Percentiles rank a stretch among this genome's conserved stretches.
phyloP scores from a whole-genome alignment of 1,284 basidiomycete species.

The Cutaneotrichosporon sp. region DNA sequence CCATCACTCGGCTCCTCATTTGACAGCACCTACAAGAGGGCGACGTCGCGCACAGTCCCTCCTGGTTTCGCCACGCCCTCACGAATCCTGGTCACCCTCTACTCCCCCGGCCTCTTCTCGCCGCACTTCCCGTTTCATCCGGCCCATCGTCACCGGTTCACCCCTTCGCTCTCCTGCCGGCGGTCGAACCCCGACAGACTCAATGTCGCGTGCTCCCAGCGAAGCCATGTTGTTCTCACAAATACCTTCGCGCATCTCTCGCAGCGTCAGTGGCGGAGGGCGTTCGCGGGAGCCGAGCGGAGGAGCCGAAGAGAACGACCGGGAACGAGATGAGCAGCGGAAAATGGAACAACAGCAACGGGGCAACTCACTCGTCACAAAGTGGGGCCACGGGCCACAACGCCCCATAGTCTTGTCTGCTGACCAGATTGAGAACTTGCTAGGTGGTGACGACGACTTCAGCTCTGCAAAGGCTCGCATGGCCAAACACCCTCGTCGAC shows the following conservation, averaged over 20 bases:
- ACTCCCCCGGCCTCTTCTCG: slow-evolving; percentile 10
- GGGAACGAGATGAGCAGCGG: slow-evolving; percentile 1
- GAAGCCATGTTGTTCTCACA: background rate
- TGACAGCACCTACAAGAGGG: slow-evolving; percentile 10
- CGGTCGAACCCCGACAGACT: background rate
- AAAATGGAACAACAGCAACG: slow-evolving; percentile 1
- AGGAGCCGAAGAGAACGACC: slow-evolving; percentile 4
- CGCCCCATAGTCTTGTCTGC: slow-evolving; percentile 30
- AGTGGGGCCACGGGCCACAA: slow-evolving; percentile 34
- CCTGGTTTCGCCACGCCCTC: slow-evolving; percentile 16
- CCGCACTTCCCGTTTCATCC: slow-evolving; percentile 11
- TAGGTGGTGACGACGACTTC: slow-evolving; percentile 41
- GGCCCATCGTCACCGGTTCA: slow-evolving; percentile 4
- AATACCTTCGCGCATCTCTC: background rate
- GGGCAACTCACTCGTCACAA: slow-evolving; percentile 30
- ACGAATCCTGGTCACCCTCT: slow-evolving; percentile 6
- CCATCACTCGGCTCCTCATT: slow-evolving; percentile 5
- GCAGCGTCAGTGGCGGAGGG: background rate
- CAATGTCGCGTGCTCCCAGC: slow-evolving; percentile 2
- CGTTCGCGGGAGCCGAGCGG: background rate
- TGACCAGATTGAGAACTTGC: slow-evolving; percentile 46
- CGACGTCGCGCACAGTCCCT: slow-evolving; percentile 32
- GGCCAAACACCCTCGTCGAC: slow-evolving; percentile 12
- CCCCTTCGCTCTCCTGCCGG: slow-evolving; percentile 9
- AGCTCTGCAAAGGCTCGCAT: slow-evolving; percentile 41